Conservation (phyloP, 129 eudicot genomes). For the Helianthus tuberosus region DNA sequence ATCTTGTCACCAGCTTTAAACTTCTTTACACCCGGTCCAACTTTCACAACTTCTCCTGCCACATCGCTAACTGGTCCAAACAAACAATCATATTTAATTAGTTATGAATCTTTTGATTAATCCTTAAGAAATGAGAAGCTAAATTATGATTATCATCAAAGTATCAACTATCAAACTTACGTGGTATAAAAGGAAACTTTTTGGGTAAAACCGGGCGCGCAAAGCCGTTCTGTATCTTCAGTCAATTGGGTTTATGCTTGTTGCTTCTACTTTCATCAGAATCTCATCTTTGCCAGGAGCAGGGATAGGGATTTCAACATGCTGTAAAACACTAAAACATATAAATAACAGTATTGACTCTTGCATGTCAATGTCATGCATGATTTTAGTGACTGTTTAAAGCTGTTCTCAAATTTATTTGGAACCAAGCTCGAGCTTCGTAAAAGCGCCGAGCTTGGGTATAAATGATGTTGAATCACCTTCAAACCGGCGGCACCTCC, state of each 20-base stretch:
- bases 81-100: neutral
- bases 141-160: neutral
- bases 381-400: no score
- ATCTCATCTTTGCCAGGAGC: slow-evolving; percentile 56
- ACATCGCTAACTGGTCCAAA: neutral
- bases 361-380: no score
- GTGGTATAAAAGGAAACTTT: slow-evolving; percentile 60
- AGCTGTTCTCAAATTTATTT: no score
- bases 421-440: no score
- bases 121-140: no score
- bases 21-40: neutral
- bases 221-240: slow-evolving; percentile 60
- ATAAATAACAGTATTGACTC: neutral
- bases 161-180: slow-evolving; percentile 28
- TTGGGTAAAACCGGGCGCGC: slow-evolving; percentile 52
- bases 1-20: neutral
- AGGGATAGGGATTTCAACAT: slow-evolving; percentile 67
- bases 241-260: slow-evolving; percentile 64
- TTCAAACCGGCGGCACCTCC: slow-evolving; percentile 68
- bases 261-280: slow-evolving; percentile 65
- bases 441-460: no score
- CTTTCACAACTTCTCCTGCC: neutral
- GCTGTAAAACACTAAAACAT: slow-evolving; percentile 42
- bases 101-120: no score
- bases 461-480: slow-evolving; percentile 31